Evolutionary conservation across 345 rosid genomes (phyloP).

Genomic region (Brassica napus): DNA sequence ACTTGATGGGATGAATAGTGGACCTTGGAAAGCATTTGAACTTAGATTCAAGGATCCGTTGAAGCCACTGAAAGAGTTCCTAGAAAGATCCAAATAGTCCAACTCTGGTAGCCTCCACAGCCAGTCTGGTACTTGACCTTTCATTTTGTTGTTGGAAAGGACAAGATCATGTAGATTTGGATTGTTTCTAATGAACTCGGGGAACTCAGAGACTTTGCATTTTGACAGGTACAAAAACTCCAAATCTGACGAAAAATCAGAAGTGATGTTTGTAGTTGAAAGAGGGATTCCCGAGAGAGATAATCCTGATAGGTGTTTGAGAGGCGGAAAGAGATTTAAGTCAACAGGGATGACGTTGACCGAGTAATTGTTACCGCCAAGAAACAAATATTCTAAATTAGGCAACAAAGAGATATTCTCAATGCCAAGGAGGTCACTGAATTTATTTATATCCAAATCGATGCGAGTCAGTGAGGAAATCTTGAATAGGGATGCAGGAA

Average conservation of each 20-base stretch:
- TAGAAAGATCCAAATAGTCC: not conserved
- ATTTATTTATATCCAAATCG: not conserved
- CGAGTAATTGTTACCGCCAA: not conserved
- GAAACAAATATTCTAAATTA: not conserved
- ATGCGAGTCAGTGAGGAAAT: not conserved
- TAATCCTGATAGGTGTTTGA: not conserved
- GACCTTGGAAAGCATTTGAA: conserved; percentile 13
- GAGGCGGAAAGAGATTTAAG: not conserved
- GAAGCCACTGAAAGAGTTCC: not conserved
- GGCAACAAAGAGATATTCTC: not conserved
- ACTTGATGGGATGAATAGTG: conserved; percentile 4
- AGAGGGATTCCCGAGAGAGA: not conserved
- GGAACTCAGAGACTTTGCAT: not conserved
- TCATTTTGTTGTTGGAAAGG: not conserved
- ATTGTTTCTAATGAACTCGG: not conserved
- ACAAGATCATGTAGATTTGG: not conserved
- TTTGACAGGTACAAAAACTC: not conserved
- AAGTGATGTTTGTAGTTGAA: not conserved
- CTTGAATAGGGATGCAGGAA: not conserved
- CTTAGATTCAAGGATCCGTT: not conserved
- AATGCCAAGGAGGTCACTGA: not conserved
- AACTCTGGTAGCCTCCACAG: not conserved
- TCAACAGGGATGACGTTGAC: not conserved
- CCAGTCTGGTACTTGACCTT: not conserved
- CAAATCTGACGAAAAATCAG: not conserved